Evolutionary conservation across 148 eudicot species (phyloP).

Genomic region (Rhododendron kiyosumense): DNA sequence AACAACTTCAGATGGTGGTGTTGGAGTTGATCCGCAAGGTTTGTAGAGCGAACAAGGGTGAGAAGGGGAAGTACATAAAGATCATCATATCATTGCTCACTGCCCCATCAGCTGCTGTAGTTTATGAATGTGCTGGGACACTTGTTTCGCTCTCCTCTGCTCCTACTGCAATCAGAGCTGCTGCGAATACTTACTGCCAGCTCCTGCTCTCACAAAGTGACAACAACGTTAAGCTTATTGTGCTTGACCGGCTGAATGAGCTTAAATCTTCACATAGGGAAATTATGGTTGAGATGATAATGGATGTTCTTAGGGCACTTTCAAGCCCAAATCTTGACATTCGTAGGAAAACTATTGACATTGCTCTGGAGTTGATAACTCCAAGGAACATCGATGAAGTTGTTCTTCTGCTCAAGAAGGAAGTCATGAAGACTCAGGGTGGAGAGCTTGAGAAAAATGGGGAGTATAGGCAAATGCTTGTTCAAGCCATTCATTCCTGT

Average conservation of each 20-base stretch:
- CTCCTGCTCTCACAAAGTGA: constrained; percentile 87
- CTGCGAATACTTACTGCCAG: constrained; percentile 91
- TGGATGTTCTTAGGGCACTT: constrained; percentile 95
- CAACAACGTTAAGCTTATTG: constrained; percentile 92
- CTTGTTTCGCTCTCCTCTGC: constrained; percentile 91
- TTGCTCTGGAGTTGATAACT: constrained; percentile 78
- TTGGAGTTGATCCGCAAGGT: constrained; percentile 86
- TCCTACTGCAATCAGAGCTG: constrained; percentile 89
- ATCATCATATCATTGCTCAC: constrained; percentile 72
- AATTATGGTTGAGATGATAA: constrained; percentile 86
- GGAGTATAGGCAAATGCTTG: constrained; percentile 93
- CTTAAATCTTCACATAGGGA: constrained; percentile 73
- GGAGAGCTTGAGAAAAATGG: constrained; percentile 93
- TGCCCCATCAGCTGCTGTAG: constrained; percentile 83
- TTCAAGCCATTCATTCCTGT: constrained; percentile 94
- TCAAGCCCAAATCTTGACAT: constrained; percentile 95
- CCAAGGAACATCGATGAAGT: constrained; percentile 87
- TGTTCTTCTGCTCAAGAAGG: constrained; percentile 86
- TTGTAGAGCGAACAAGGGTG: constrained; percentile 74
- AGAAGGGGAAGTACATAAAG: constrained; percentile 85
- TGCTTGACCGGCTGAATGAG: constrained; percentile 83
- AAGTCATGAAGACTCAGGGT: constrained; percentile 89
- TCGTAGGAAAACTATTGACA: constrained; percentile 78
- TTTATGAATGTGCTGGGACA: constrained; percentile 87
- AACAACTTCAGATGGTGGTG: constrained; percentile 86